Conservation (phyloP, 257 asterid species). For the Rhazya stricta region DNA sequence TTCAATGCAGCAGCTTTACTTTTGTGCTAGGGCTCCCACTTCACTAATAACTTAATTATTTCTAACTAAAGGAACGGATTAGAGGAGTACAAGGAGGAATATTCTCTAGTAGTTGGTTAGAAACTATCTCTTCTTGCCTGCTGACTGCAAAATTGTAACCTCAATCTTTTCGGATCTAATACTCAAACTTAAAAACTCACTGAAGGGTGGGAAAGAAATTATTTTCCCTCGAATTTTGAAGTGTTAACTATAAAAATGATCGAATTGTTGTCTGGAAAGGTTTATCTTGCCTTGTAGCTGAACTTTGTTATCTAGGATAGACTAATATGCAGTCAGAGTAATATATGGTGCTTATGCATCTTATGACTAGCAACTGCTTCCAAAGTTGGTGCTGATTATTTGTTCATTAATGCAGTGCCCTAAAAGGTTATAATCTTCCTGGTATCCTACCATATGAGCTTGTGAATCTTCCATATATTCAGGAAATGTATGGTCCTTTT, state of each 20-base stretch:
- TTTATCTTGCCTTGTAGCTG: background rate
- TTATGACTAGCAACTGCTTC: background rate
- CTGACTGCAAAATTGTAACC: background rate
- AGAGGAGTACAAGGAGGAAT: background rate
- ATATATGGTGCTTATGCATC: background rate
- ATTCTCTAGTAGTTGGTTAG: background rate
- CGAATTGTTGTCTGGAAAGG: background rate
- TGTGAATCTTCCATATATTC: constrained; percentile 58
- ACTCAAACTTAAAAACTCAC: background rate
- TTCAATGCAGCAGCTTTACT: background rate
- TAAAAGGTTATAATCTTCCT: constrained; percentile 68
- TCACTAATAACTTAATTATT: background rate
- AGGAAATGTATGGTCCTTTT: constrained; percentile 48
- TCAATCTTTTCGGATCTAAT: background rate
- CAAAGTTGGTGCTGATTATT: constrained; percentile 11
- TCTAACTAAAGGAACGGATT: background rate
- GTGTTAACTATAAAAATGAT: background rate
- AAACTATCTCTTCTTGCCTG: background rate
- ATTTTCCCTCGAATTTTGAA: background rate
- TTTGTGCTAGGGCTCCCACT: background rate
- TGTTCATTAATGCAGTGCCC: constrained; percentile 47
- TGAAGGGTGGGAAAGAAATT: background rate
- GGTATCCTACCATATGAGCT: constrained; percentile 69
- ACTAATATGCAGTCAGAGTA: background rate
- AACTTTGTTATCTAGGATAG: background rate